phyloP scores from a whole-genome alignment of 2,329 filamentous ascomycete species.

The Aspergillus pseudonomiae region DNA sequence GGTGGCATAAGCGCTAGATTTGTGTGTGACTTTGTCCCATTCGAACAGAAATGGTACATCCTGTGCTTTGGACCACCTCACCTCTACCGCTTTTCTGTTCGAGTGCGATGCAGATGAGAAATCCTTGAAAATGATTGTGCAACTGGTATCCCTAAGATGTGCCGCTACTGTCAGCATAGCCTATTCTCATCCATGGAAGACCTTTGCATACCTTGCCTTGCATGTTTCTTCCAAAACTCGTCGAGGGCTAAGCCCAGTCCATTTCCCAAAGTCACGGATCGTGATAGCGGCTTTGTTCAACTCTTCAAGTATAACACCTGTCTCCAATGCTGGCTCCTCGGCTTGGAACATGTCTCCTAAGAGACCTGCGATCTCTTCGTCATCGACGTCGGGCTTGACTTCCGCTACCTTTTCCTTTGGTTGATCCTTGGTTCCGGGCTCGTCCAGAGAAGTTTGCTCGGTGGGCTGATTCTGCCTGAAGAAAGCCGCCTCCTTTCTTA shows the following conservation, averaged over 20 bases:
- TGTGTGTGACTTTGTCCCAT: constrained; percentile 46
- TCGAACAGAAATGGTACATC: constrained; percentile 50
- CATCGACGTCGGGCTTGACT: constrained; percentile 32
- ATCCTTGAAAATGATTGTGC: constrained; percentile 67
- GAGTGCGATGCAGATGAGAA: constrained; percentile 76
- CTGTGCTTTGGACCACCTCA: constrained; percentile 79
- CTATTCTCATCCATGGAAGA: not conserved
- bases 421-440: constrained; percentile 57
- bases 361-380: constrained; percentile 46
- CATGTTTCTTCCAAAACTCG: constrained; percentile 85
- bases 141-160: constrained; percentile 65
- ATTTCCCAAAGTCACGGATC: constrained; percentile 83
- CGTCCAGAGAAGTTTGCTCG: constrained; percentile 37
- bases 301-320: constrained; percentile 42
- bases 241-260: constrained; percentile 74
- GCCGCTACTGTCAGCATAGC: constrained; percentile 15
- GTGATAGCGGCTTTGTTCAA: constrained; percentile 46
- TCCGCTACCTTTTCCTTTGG: constrained; percentile 23
- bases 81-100: constrained; percentile 72
- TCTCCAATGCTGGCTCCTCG: constrained; percentile 44
- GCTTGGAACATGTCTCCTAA: constrained; percentile 62
- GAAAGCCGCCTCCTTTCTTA: constrained; percentile 63
- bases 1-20: constrained; percentile 51
- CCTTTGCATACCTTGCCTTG: constrained; percentile 64
- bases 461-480: constrained; percentile 30